Conservation (phyloP, 2,329 filamentous ascomycete species). For the Diaporthe capsici region DNA sequence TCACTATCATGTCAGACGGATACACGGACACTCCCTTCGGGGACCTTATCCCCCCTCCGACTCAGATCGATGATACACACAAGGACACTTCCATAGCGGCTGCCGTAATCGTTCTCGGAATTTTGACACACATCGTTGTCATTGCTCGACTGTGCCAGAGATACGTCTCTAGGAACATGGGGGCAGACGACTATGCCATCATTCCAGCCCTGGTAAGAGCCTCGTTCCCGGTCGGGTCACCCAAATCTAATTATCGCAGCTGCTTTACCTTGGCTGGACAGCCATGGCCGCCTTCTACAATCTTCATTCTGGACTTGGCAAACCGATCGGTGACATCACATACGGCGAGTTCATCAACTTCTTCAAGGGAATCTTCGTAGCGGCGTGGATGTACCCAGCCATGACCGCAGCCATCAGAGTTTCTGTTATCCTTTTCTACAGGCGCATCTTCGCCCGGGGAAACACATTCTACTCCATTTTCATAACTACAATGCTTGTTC, state of each 20-base stretch:
- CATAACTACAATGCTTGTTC: slow-evolving; percentile 38
- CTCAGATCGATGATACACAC: slow-evolving; percentile 42
- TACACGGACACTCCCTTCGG: not conserved
- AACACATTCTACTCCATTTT: slow-evolving; percentile 25
- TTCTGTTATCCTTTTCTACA: slow-evolving; percentile 47
- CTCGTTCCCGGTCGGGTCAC: not conserved
- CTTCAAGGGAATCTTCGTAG: slow-evolving; percentile 43
- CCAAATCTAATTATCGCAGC: slow-evolving; percentile 34
- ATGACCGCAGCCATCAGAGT: slow-evolving; percentile 45
- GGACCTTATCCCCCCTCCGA: slow-evolving; percentile 43
- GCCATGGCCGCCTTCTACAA: slow-evolving; percentile 44
- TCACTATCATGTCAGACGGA: too few species aligned
- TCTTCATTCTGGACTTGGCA: slow-evolving; percentile 46
- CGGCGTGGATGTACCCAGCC: slow-evolving; percentile 45
- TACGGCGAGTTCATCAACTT: slow-evolving; percentile 45
- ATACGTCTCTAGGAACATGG: slow-evolving; percentile 36
- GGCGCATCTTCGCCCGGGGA: slow-evolving; percentile 45
- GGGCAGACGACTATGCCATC: slow-evolving; percentile 46
- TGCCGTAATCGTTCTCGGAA: slow-evolving; percentile 40
- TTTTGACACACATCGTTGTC: slow-evolving; percentile 38
- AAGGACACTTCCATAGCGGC: slow-evolving; percentile 43
- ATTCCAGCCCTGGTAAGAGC: slow-evolving; percentile 42
- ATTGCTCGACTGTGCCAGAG: slow-evolving; percentile 36
- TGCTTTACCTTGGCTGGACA: slow-evolving; percentile 45
- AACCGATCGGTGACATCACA: slow-evolving; percentile 48